Evolutionary conservation across 2,329 filamentous ascomycete species (phyloP).

Genomic region (Penicillium italicum): DNA sequence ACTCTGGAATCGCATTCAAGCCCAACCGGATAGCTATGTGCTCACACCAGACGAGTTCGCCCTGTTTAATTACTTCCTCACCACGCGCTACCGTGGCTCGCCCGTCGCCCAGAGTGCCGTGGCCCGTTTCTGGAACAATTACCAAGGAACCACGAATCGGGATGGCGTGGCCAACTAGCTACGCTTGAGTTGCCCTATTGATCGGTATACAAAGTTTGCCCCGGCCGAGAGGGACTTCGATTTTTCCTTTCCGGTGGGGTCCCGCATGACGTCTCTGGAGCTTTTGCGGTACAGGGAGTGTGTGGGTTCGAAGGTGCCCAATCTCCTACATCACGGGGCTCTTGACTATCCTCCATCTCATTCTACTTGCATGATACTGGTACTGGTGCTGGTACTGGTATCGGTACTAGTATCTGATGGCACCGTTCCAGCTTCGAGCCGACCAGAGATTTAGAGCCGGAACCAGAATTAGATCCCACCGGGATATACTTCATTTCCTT

Average conservation of each 20-base stretch:
- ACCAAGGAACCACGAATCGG: slow-evolving; percentile 25
- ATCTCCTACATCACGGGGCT: neutral
- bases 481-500: neutral
- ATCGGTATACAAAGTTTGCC: slow-evolving; percentile 1
- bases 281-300: neutral
- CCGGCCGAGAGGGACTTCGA: neutral
- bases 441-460: neutral
- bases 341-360: neutral
- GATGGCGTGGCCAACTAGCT: slow-evolving; percentile 25
- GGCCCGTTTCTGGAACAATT: slow-evolving; percentile 55
- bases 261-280: neutral
- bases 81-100: slow-evolving; percentile 56
- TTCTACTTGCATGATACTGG: neutral
- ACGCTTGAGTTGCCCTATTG: neutral
- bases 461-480: neutral
- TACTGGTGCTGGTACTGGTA: neutral
- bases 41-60: slow-evolving; percentile 75
- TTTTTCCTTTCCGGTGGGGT: neutral
- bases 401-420: neutral
- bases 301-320: neutral
- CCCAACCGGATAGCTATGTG: slow-evolving; percentile 64
- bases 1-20: slow-evolving; percentile 66
- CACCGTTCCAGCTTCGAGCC: neutral
- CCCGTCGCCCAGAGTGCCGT: slow-evolving; percentile 51
- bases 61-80: slow-evolving; percentile 79